phyloP scores from a whole-genome alignment of 257 asterid genomes.

The Solanum pinnatisectum region DNA sequence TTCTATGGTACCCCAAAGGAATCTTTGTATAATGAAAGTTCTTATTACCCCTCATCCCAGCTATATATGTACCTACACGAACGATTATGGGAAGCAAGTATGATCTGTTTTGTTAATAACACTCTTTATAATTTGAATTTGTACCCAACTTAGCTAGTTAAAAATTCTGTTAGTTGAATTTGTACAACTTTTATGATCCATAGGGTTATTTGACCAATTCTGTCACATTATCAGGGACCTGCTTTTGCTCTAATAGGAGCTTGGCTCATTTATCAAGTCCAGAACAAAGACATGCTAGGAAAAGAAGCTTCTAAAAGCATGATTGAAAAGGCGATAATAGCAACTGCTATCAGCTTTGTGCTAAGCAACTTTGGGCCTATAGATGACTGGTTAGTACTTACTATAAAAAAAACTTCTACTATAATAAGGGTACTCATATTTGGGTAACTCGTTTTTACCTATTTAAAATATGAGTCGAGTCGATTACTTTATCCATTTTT shows the following conservation, averaged over 20 bases:
- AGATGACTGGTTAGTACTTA: slow-evolving; percentile 60
- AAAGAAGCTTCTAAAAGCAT: slow-evolving; percentile 38
- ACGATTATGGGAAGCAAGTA: neutral
- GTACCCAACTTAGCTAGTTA: neutral
- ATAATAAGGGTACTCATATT: too few relatives aligned
- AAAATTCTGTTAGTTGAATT: too few relatives aligned
- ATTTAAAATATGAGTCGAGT: too few relatives aligned
- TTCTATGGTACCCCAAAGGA: neutral
- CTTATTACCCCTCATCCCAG: neutral
- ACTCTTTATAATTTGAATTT: too few relatives aligned
- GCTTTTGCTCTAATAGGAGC: slow-evolving; percentile 76
- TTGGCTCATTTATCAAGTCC: slow-evolving; percentile 63
- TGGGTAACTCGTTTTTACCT: too few relatives aligned
- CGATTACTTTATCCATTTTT: too few relatives aligned
- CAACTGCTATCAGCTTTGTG: slow-evolving; percentile 45
- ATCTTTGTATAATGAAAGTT: neutral
- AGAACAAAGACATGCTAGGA: slow-evolving; percentile 35
- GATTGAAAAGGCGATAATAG: slow-evolving; percentile 41
- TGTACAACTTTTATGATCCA: neutral
- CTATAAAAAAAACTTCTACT: neutral
- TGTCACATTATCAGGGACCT: slow-evolving; percentile 47
- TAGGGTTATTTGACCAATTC: neutral
- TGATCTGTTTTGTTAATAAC: neutral
- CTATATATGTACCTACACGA: neutral
- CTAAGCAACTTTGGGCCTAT: slow-evolving; percentile 58